Evolutionary conservation across 2,329 filamentous ascomycete species (phyloP), one percentile per base, ranked within the genome.

Genomic region (Fusarium guadeloupense): DNA sequence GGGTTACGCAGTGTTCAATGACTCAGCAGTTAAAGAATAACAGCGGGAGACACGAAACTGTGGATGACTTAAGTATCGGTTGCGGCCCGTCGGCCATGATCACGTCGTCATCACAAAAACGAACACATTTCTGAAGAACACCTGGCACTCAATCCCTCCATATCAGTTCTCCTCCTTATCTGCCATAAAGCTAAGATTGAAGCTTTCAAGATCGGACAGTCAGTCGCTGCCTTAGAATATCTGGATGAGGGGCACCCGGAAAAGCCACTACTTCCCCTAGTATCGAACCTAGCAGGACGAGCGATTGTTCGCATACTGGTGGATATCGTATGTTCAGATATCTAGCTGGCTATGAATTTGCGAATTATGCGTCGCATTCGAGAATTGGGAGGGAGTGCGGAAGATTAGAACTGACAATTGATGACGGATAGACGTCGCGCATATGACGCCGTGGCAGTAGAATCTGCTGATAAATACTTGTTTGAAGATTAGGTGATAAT

Each of bases 291-390:
- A 0, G 63, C 72, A 4, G 68, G 62, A 0, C 78, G 86, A 16
- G 85, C 85, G 0, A 69, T 73, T 3, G 83, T 85, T 0, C 80
- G 86, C 13, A 79, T 81, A 4, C 73, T 89, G 9, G 78, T 81
- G 5, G 69, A 75, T 44, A 83, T 89, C n/a, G 73, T 89, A 21
- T 78, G 78, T 6, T 75, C 77, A 23, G 87, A 89, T 59, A 77
- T 82, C 5, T 86, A 89, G 71, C 86, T 86, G 6, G 78, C 85
- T 1, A 87, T 85, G 2, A 88, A 88, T 63, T 70, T 84, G 16
- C 76, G 79, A 9, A 80, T 86, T 30, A 76, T 85, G 62, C 78
- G 80, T 40, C 76, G 78, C 0, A 75, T 88, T 3, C 75, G 76
- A 5, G 72, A 72, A 0, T 66, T 85, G 0, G 80, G 78, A 0